A percentile compares a stretch with the other conserved stretches of the same genome.
These are phyloP conservation scores for Eucalyptus tenuipes DNA, from an alignment of 345 rosid species.

Conservation along the genomic window DNA sequence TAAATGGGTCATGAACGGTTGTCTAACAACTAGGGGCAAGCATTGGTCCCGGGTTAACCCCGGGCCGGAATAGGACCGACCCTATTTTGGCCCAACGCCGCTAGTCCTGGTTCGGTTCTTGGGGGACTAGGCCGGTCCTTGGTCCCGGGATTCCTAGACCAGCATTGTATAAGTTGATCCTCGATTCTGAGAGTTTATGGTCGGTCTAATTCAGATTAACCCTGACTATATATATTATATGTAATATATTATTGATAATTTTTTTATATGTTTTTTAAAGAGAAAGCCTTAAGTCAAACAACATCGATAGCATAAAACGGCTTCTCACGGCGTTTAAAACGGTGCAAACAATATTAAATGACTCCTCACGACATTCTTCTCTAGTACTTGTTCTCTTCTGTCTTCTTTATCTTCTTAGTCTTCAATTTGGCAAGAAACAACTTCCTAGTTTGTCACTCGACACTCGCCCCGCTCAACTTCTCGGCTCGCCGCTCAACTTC, in stretches of 20 bases:
- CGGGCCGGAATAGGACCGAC: fast-evolving
- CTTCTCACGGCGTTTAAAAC: fast-evolving
- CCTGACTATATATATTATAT: fast-evolving
- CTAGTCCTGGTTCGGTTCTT: fast-evolving
- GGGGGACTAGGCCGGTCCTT: fast-evolving
- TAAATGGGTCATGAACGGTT: too few relatives aligned
- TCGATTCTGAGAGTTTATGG: fast-evolving
- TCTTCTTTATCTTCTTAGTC: too few relatives aligned
- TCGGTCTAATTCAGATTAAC: fast-evolving
- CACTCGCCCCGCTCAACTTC: fast-evolving
- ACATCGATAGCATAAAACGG: fast-evolving
- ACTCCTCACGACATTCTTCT: fast-evolving
- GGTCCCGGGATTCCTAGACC: fast-evolving
- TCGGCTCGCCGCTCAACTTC: fast-evolving
- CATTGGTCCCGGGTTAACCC: fast-evolving
- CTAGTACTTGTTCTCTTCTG: fast-evolving
- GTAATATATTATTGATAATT: fast-evolving
- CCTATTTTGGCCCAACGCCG: fast-evolving
- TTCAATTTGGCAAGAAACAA: too few relatives aligned
- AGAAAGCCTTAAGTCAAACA: too few relatives aligned
- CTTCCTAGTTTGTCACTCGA: fast-evolving
- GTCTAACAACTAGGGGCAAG: too few relatives aligned
- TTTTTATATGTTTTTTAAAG: too few relatives aligned
- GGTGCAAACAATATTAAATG: too few relatives aligned
- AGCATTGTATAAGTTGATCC: fast-evolving